Evolutionary conservation across 2,329 filamentous ascomycete genomes (phyloP), one percentile per base, ranked within the genome.

Genomic region (Teratosphaeriaceae sp.): DNA sequence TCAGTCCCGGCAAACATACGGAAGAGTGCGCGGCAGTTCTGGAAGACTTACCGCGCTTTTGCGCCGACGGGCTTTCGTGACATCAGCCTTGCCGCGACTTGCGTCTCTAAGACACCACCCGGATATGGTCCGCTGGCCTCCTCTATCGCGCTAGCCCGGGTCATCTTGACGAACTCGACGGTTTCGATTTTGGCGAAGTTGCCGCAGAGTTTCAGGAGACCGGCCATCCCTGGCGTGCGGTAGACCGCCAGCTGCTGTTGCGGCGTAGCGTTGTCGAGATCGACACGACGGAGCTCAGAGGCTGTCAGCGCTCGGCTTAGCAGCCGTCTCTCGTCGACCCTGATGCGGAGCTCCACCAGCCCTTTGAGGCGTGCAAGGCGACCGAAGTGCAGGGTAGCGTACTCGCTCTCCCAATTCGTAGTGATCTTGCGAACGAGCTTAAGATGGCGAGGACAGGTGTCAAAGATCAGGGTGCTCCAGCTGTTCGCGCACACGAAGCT

Each of bases 81-180:
- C 54, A 55, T 55, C 29, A 63, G 50, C 42, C 48, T 52, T n/a
- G 46, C 41, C 12, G 48, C 44, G 8, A 63, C 47, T 1, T 53
- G n/a, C 1, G 54, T 60, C 29, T 58, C 51, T 1, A 62, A 45
- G 1, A 58, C 24, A 2, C 59, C 59, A 2, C 51, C 56, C 0
- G 49, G 45, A 23, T 62, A 53, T 1, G 57, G 48, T 9, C 59
- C 59, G n/a, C 52, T 50, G 3, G 16, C n/a, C 19, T 46, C 37
- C 6, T 43, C 35, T 11, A n/a, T n/a, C n/a, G 29, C 27, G 5
- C 31, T 23, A 13, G 15, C 5, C 20, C 44, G 27, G 27, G 21
- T 27, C 2, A 36, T 42, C 38, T 47, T 47, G 15, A 50, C 36
- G 45, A 61, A 59, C 7, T 40, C 38, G 11, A 60, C 53, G 15